Conservation (phyloP, 495 filamentous ascomycete species). For the Neurospora sp. region DNA sequence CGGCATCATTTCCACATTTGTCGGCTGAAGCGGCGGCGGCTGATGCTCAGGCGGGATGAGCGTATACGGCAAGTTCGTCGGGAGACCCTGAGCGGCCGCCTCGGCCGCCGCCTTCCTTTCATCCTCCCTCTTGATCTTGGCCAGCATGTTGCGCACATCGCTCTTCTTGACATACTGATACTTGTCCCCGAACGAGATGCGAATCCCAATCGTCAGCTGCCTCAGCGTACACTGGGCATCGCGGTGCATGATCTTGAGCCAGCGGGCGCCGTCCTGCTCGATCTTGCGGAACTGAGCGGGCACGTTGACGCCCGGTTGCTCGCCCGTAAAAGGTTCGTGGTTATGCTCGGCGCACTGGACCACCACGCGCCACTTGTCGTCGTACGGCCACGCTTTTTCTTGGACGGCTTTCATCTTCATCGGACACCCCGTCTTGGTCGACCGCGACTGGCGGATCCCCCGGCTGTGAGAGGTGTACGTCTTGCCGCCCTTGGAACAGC, state of each 20-base stretch:
- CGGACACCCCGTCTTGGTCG: conserved; percentile 25
- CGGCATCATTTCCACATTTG: conserved; percentile 17
- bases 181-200: conserved; percentile 28
- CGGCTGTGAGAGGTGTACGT: conserved; percentile 22
- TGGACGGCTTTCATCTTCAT: conserved; percentile 26
- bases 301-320: conserved; percentile 15
- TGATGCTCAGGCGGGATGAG: conserved; percentile 17
- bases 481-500: conserved; percentile 28
- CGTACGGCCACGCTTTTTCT: conserved; percentile 23
- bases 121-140: conserved; percentile 27
- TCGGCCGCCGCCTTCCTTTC: conserved; percentile 18
- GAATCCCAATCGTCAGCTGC: conserved; percentile 25
- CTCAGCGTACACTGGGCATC: conserved; percentile 22
- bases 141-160: conserved; percentile 24
- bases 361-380: conserved; percentile 27
- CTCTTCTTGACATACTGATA: conserved; percentile 28
- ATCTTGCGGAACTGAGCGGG: conserved; percentile 29
- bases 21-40: conserved; percentile 16
- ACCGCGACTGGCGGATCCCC: conserved; percentile 18
- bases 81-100: conserved; percentile 14
- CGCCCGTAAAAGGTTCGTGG: conserved; percentile 26
- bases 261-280: conserved; percentile 21
- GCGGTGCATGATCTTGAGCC: conserved; percentile 29
- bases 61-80: conserved; percentile 15
- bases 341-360: conserved; percentile 27